These are phyloP conservation scores for Teunomyces gatunensis DNA, from an alignment of 805 yeast species.

Conservation along the genomic window DNA sequence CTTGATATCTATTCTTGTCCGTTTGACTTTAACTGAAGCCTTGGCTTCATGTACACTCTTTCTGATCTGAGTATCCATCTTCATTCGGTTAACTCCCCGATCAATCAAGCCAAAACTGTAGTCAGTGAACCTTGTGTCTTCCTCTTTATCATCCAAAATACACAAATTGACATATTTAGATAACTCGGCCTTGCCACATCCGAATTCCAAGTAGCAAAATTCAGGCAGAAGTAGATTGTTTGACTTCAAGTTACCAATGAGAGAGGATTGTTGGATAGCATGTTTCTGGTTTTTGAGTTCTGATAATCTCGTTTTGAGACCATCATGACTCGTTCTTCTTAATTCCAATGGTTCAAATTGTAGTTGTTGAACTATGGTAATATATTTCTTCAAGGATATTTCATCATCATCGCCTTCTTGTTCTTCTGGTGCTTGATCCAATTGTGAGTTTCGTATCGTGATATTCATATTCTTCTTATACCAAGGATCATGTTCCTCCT, in stretches of 20 bases:
- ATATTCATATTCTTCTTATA: constrained; percentile 48
- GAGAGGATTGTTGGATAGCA: constrained; percentile 76
- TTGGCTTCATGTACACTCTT: constrained; percentile 45
- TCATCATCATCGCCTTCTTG: constrained; percentile 10
- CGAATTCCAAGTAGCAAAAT: constrained; percentile 66
- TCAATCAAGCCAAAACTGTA: constrained; percentile 65
- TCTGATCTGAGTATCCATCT: constrained; percentile 66
- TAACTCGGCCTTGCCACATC: constrained; percentile 88
- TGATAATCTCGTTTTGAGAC: constrained; percentile 39
- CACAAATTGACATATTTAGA: constrained; percentile 57
- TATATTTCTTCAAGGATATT: constrained; percentile 16
- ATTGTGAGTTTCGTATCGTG: constrained; percentile 3
- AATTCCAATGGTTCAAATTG: constrained; percentile 17
- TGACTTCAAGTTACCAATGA: constrained; percentile 63
- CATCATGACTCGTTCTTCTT: constrained; percentile 22
- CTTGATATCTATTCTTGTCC: constrained; percentile 76
- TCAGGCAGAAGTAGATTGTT: constrained; percentile 35
- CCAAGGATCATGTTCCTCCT: constrained; percentile 47
- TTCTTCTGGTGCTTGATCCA: neutral
- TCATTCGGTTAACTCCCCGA: constrained; percentile 73
- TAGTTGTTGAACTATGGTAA: constrained; percentile 14
- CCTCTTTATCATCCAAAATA: constrained; percentile 20
- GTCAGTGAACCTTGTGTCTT: neutral
- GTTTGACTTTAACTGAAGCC: constrained; percentile 25
- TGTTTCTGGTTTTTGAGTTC: constrained; percentile 66